A percentile compares a stretch with the other conserved stretches of the same genome.
These are phyloP conservation scores for Chlorella vulgaris DNA, from an alignment of 139 green algal genomes.

Conservation along the genomic window DNA sequence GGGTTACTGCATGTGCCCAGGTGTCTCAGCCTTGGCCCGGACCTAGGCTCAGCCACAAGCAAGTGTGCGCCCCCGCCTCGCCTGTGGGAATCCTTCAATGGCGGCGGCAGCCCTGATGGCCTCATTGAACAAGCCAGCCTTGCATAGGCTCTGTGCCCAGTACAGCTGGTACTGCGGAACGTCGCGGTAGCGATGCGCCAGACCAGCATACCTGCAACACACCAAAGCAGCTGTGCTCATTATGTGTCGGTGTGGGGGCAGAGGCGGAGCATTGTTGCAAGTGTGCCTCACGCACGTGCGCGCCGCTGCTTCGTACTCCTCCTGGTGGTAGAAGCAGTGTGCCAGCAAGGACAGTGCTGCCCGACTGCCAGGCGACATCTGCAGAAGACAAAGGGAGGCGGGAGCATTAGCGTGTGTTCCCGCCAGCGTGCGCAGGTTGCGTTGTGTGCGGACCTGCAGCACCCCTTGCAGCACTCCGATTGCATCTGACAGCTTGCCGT, in stretches of 20 bases:
- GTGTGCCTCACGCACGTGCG: neutral
- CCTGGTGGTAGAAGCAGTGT: constrained; percentile 29
- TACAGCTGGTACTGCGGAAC: constrained; percentile 23
- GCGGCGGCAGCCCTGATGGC: constrained; percentile 1
- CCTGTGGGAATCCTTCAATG: constrained; percentile 21
- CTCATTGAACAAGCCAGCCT: constrained; percentile 18
- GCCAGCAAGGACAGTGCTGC: constrained; percentile 19
- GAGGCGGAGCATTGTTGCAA: neutral
- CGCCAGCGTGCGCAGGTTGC: no score
- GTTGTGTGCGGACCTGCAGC: constrained; percentile 32
- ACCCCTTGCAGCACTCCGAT: neutral
- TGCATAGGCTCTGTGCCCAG: constrained; percentile 33
- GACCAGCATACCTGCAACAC: constrained; percentile 1
- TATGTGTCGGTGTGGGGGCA: neutral
- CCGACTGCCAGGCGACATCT: constrained; percentile 18
- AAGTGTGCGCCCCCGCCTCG: neutral
- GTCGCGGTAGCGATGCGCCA: neutral
- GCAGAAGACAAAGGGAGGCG: neutral
- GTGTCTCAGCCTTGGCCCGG: no score
- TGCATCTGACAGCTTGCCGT: constrained; percentile 7
- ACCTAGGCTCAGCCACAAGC: neutral
- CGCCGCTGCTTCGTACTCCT: constrained; percentile 30
- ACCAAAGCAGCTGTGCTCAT: neutral
- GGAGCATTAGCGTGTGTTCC: no score
- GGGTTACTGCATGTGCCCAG: no score